These are phyloP conservation scores for Aspergillus spinulosporus DNA, from an alignment of 2,329 filamentous ascomycete species.

Conservation along the genomic window DNA sequence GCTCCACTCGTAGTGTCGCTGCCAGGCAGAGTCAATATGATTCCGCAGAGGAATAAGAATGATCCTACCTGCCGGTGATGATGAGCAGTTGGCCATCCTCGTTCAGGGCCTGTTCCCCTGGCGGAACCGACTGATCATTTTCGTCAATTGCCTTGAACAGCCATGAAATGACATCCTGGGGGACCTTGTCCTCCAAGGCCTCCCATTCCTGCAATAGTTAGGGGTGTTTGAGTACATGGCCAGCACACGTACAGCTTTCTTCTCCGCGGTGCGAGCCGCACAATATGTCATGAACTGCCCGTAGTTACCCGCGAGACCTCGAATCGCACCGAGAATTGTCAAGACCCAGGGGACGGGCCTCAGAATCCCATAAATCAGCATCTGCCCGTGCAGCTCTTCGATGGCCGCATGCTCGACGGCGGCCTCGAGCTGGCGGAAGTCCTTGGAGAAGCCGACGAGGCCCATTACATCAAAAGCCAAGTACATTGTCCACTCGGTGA, in stretches of 20 bases:
- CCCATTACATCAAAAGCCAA: conserved; percentile 47
- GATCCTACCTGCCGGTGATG: conserved; percentile 18
- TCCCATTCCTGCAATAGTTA: not conserved
- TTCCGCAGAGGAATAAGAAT: not conserved
- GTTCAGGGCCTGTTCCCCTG: conserved; percentile 14
- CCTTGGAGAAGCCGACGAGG: conserved; percentile 42
- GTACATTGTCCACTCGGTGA: conserved; percentile 37
- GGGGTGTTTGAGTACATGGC: not conserved
- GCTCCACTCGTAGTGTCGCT: conserved; percentile 39
- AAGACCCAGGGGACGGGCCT: conserved; percentile 4
- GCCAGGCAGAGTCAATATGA: not conserved
- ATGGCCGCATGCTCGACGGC: conserved; percentile 22
- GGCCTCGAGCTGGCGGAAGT: conserved; percentile 37
- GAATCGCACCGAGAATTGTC: conserved; percentile 2
- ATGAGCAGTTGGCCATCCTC: conserved; percentile 21
- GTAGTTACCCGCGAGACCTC: not conserved
- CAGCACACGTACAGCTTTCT: not conserved
- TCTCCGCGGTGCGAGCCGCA: conserved; percentile 1
- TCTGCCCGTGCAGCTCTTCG: conserved; percentile 13
- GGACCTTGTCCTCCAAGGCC: conserved; percentile 13
- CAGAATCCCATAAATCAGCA: conserved; percentile 3
- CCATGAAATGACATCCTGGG: conserved; percentile 22
- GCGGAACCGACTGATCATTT: conserved; percentile 17
- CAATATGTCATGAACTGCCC: conserved; percentile 9
- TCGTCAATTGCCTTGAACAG: conserved; percentile 19